Evolutionary conservation across 2,329 filamentous ascomycete species (phyloP).

Genomic region (Microsporum canis): DNA sequence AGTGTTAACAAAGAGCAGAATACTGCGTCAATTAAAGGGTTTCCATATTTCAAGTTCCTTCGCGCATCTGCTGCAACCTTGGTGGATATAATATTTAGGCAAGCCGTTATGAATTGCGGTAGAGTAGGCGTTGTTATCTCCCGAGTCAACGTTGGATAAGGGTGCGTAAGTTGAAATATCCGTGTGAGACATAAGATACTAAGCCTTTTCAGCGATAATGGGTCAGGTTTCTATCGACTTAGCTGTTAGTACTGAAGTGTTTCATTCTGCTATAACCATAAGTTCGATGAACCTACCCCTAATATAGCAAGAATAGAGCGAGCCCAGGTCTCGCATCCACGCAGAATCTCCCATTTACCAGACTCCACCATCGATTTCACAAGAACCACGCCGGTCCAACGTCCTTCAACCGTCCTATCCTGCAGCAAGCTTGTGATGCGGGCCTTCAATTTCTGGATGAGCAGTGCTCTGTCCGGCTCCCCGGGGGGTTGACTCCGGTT

Average conservation of each 20-base stretch:
- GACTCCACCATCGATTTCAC: slow-evolving; percentile 73
- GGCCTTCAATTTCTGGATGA: slow-evolving; percentile 72
- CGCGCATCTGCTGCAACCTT: slow-evolving; percentile 30
- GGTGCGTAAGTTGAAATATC: slow-evolving; percentile 72
- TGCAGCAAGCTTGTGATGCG: slow-evolving; percentile 66
- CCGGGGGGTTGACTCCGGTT: slow-evolving; percentile 48
- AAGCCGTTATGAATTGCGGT: slow-evolving; percentile 60
- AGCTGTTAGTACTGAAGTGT: neutral
- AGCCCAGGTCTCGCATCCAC: slow-evolving; percentile 64
- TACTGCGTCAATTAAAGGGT: slow-evolving; percentile 52
- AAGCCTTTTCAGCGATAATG: slow-evolving; percentile 61
- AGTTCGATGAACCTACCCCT: slow-evolving; percentile 40
- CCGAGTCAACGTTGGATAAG: slow-evolving; percentile 69
- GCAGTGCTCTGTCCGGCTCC: slow-evolving; percentile 51
- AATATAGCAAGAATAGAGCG: slow-evolving; percentile 62
- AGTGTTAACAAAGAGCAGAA: slow-evolving; percentile 61
- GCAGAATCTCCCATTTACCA: slow-evolving; percentile 72
- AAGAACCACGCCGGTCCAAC: slow-evolving; percentile 66
- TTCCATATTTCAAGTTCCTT: slow-evolving; percentile 30
- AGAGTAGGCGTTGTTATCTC: slow-evolving; percentile 81
- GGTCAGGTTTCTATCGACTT: slow-evolving; percentile 59
- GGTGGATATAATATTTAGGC: slow-evolving; percentile 52
- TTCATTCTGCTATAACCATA: neutral
- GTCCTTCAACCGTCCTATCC: slow-evolving; percentile 60
- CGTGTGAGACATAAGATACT: slow-evolving; percentile 65